Evolutionary conservation across 306 rosid genomes (phyloP), one percentile per base, ranked within the genome.

Genomic region (Citrullus amarus): DNA sequence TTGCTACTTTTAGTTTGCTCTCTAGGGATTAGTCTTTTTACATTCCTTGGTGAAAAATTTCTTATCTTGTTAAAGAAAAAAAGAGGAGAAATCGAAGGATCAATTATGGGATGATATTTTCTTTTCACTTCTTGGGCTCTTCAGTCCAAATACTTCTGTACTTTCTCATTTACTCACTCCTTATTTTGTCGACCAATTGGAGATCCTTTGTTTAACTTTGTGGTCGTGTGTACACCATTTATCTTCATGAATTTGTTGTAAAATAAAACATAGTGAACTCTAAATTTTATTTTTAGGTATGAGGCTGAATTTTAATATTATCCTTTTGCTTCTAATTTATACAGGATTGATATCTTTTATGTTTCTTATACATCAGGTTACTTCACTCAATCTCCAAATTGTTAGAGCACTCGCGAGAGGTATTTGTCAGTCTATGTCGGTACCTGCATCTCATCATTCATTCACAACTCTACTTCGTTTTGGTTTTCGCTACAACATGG

Each of bases 331-430:
- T 58, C 36, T 18, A 36, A 57, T 20, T 58, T 76, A 39, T 58
- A 10, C 12, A 20, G 44, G 36, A 76, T 11, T 13, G 36, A 61
- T 25, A 77, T 14, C 7, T 46, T 5, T 69, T 54, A 79, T 59
- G 66, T 71, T 84, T 78, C 77, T 15, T 71, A 76, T 82, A 50
- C 85, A 78, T 86, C 96, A 94, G 97, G 98, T 94, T 79, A 92
- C 97, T 20, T 84, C 88, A 57, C 96, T 94, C 84, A 94, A 90
- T 87, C 95, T 92, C 61, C 90, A 92, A 87, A 90, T 94, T 74
- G 95, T 94, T 79, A 89, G 98, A 90, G 92, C 97, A 67, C 87
- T 94, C 18, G 97, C 97, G 63, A 86, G 93, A 90, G 98, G 98
- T 92, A 88, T 36, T 68, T 28, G 46, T 58, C 81, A 2, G 39